Evolutionary conservation across 352 stramenopile genomes (phyloP), one percentile per base, ranked within the genome.

Genomic region (Achlya hypogyna): DNA sequence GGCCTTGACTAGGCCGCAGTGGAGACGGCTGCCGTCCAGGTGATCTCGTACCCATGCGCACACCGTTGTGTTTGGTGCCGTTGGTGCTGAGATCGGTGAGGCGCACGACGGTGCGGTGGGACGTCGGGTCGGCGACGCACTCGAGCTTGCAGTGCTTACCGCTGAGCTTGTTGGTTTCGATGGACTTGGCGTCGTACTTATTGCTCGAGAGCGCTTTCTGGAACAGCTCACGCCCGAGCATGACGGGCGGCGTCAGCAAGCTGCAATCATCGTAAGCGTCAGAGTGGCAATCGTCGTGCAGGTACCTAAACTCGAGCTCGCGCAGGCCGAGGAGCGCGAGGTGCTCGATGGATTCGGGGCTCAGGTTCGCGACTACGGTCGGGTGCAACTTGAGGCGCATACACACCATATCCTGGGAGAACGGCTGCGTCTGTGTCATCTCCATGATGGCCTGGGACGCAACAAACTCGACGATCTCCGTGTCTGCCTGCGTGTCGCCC

Each of bases 81-180:
- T 90, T 93, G 6, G 75, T 82, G 62, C 76, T 88, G 65, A 79
- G 84, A 59, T 93, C 79, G 0, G 78, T 87, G 38, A 93, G 78
- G 51, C 78, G 88, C 32, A 86, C 81, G 0, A 65, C 65, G 22
- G 84, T 67, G 14, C 75, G 56, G 6, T 79, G 71, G 0, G 79
- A 81, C 28, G 74, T 63, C 1, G 72, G 71, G 20, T 89, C 77
- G 14, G 80, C 31, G 12, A 74, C 66, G 34, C 73, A 81, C 69
- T 88, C 79, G 60, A 93, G 72, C 12, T 83, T 27, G 52, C 80
- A 88, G 49, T 91, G 84, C 2, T 69, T 71, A 14, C 80, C 74
- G 51, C 84, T 93, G 42, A 89, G 64, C 66, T 83, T 85, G 38
- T 86, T 74, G 0, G 79, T 76, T 32, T 90, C 78, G 22, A 91